Evolutionary conservation across 768 basidiomycete genomes (phyloP).

Genomic region (Macrolepiota fuliginosa): DNA sequence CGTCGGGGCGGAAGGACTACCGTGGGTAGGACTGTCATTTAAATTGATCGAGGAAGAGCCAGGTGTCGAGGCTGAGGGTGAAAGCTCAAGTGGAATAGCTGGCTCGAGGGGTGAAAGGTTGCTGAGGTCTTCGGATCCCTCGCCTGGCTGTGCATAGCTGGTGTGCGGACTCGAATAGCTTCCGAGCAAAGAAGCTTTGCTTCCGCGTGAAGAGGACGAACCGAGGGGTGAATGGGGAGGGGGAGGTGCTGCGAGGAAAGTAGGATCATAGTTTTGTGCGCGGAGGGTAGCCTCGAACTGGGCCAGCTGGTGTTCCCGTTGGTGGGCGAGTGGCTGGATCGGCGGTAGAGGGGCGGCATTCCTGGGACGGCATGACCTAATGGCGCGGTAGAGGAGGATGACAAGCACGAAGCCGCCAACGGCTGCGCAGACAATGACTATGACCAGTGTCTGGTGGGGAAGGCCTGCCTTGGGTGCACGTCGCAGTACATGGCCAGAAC

Average conservation of each 20-base stretch:
- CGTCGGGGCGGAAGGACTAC: not conserved
- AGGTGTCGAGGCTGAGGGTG: conserved; percentile 25
- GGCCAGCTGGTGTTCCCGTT: conserved; percentile 49
- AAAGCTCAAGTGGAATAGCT: conserved; percentile 15
- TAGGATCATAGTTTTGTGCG: conserved; percentile 17
- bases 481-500: not conserved
- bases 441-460: conserved; percentile 42
- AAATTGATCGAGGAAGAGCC: conserved; percentile 26
- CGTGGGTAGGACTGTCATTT: conserved; percentile 8
- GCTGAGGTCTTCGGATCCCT: conserved; percentile 4
- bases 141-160: conserved; percentile 10
- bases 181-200: conserved; percentile 32
- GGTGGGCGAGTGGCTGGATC: conserved; percentile 62
- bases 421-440: conserved; percentile 44
- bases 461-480: conserved; percentile 13
- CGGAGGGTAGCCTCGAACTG: conserved; percentile 29
- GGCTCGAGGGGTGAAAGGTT: conserved; percentile 17
- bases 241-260: conserved; percentile 21
- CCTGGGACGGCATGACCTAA: conserved; percentile 30
- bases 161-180: conserved; percentile 13
- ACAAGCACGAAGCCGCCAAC: conserved; percentile 39
- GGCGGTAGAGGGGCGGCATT: conserved; percentile 55
- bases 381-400: conserved; percentile 33
- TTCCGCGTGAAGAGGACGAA: conserved; percentile 21
- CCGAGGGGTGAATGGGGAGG: conserved; percentile 15